Evolutionary conservation across 805 yeast species (phyloP).

Genomic region (Candida dendrica): DNA sequence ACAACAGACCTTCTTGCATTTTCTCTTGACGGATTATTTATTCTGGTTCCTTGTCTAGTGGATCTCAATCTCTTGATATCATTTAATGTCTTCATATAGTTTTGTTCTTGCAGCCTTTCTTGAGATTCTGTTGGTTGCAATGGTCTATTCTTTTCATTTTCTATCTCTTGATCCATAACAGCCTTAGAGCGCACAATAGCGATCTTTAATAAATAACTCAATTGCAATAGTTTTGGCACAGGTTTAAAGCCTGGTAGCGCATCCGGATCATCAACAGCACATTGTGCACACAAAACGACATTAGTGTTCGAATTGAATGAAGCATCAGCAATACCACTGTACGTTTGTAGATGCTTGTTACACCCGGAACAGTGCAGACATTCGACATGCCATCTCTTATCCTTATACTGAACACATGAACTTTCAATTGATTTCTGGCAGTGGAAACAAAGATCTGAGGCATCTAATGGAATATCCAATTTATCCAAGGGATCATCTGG

Average conservation of each 20-base stretch:
- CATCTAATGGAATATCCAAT: slow-evolving; percentile 44
- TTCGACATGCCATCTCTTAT: slow-evolving; percentile 72
- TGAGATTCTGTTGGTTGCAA: slow-evolving; percentile 4
- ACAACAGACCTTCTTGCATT: slow-evolving; percentile 64
- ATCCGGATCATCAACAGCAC: slow-evolving; percentile 46
- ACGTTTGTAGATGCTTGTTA: slow-evolving; percentile 28
- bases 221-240: slow-evolving; percentile 68
- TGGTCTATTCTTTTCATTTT: slow-evolving; percentile 5
- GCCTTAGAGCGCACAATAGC: slow-evolving; percentile 71
- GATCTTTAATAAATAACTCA: slow-evolving; percentile 69
- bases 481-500: slow-evolving; percentile 26
- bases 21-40: slow-evolving; percentile 45
- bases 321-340: slow-evolving; percentile 37
- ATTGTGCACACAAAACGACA: slow-evolving; percentile 51
- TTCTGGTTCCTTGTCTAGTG: slow-evolving; percentile 56
- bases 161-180: slow-evolving; percentile 40
- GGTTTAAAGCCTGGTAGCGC: slow-evolving; percentile 46
- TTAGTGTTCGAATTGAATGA: slow-evolving; percentile 28
- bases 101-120: slow-evolving; percentile 30
- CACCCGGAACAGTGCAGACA: slow-evolving; percentile 71
- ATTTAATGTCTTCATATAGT: slow-evolving; percentile 62
- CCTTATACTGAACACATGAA: slow-evolving; percentile 56
- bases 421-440: slow-evolving; percentile 82
- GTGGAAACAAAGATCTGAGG: slow-evolving; percentile 68
- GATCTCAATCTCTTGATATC: slow-evolving; percentile 75